phyloP scores from a whole-genome alignment of 805 yeast species.

The Candida michaelii region DNA sequence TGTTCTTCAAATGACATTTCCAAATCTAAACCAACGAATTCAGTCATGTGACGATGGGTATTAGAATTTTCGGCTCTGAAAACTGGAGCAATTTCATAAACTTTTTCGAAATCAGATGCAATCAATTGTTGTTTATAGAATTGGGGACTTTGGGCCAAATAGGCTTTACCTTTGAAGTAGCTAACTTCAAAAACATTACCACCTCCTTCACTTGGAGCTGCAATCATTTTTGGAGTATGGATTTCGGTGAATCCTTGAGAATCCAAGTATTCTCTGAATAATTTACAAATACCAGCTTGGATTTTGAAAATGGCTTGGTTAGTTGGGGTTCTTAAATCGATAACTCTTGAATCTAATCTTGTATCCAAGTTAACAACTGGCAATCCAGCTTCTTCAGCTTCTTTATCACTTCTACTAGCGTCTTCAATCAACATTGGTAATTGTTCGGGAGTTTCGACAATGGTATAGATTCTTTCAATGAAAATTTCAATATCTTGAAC shows the following conservation, averaged over 20 bases:
- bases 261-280: conserved; percentile 85
- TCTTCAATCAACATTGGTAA: conserved; percentile 95
- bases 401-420: conserved; percentile 91
- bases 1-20: conserved; percentile 99
- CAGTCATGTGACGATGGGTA: conserved; percentile 99
- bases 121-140: conserved; percentile 96
- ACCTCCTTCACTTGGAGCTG: conserved; percentile 98
- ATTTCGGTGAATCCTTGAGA: conserved; percentile 77
- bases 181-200: conserved; percentile 92
- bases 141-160: conserved; percentile 97
- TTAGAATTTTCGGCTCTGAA: conserved; percentile 99
- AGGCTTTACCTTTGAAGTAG: conserved; percentile 91
- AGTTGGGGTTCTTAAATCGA: conserved; percentile 94
- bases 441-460: conserved; percentile 87
- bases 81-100: conserved; percentile 95
- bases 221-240: conserved; percentile 94
- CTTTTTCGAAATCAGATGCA: conserved; percentile 96
- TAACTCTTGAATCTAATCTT: conserved; percentile 90
- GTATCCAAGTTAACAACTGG: conserved; percentile 97
- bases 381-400: conserved; percentile 86
- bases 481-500: conserved; percentile 87
- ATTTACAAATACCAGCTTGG: conserved; percentile 81
- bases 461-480: conserved; percentile 67
- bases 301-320: conserved; percentile 96
- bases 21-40: conserved; percentile 93